phyloP scores from a whole-genome alignment of 768 basidiomycete species.

The button mushroom (Agaricus bisporus) region DNA sequence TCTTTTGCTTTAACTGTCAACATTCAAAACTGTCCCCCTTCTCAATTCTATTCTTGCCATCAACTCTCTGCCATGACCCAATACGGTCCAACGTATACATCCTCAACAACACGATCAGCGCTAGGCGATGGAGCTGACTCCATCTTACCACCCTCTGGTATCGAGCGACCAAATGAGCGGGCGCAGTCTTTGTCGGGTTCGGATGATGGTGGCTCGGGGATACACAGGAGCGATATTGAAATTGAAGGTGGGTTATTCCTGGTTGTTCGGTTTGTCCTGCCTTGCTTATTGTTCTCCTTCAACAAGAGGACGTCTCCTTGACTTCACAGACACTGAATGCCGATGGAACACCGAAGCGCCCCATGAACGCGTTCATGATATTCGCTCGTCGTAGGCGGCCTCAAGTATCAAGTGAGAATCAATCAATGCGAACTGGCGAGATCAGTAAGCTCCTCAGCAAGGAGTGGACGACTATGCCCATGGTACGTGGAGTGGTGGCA shows the following conservation, averaged over 20 bases:
- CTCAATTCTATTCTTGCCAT: slow-evolving; percentile 11
- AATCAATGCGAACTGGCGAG: slow-evolving; percentile 86
- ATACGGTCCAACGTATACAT: slow-evolving; percentile 7
- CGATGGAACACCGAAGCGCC: slow-evolving; percentile 84
- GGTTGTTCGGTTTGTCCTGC: slow-evolving; percentile 7
- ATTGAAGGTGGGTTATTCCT: slow-evolving; percentile 34
- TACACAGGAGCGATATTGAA: slow-evolving; percentile 38
- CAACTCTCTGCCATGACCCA: slow-evolving; percentile 11
- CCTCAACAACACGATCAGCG: slow-evolving; percentile 4
- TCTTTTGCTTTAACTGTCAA: slow-evolving; percentile 13
- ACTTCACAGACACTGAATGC: slow-evolving; percentile 79
- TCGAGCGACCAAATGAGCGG: slow-evolving; percentile 34
- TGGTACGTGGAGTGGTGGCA: slow-evolving; percentile 39
- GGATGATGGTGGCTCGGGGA: slow-evolving; percentile 43
- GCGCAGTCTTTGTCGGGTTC: slow-evolving; percentile 47
- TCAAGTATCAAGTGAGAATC: slow-evolving; percentile 82
- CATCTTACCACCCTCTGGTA: slow-evolving; percentile 3
- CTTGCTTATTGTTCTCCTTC: slow-evolving; percentile 1
- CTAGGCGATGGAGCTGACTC: neutral
- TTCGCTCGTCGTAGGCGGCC: slow-evolving; percentile 79
- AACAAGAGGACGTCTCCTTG: slow-evolving; percentile 38
- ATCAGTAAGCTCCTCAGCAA: slow-evolving; percentile 84
- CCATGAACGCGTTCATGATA: slow-evolving; percentile 95
- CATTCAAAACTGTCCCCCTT: slow-evolving; percentile 8
- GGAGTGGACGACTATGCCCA: slow-evolving; percentile 78